Conservation (phyloP, 2,329 filamentous ascomycete genomes). For the Hypoxylon sp. region DNA sequence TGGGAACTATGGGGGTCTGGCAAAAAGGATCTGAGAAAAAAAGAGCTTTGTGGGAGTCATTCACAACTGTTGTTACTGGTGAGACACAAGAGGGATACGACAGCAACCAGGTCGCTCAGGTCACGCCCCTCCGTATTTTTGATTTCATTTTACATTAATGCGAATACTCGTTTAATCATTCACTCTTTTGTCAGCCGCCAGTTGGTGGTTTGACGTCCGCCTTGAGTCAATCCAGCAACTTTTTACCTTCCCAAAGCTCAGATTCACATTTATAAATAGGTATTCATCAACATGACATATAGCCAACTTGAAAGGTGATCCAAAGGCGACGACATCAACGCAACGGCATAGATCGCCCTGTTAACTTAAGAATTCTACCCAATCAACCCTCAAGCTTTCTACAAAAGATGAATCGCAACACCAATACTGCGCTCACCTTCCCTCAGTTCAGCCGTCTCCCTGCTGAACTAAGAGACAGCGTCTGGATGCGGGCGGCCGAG, state of each 20-base stretch:
- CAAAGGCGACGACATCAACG: not conserved
- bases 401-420: not conserved
- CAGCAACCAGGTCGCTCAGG: conserved; percentile 3
- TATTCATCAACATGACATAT: not conserved
- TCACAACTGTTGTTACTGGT: not conserved
- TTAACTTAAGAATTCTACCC: not conserved
- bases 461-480: not conserved
- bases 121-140: not conserved
- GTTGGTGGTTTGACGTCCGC: not conserved
- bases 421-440: too few relatives aligned
- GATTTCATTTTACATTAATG: conserved; percentile 4
- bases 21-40: conserved; percentile 3
- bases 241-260: too few relatives aligned
- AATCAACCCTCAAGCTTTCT: not conserved
- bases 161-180: conserved; percentile 2
- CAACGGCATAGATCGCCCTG: not conserved
- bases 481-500: conserved; percentile 14
- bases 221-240: not conserved
- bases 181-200: not conserved
- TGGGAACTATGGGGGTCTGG: conserved; percentile 8
- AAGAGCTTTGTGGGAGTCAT: conserved; percentile 6
- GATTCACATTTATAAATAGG: not conserved
- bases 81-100: not conserved
- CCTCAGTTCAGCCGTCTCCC: not conserved
- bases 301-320: not conserved